Evolutionary conservation across 768 basidiomycete species (phyloP), one percentile per base, ranked within the genome.

Genomic region (Boletus rufocinnamomeus): DNA sequence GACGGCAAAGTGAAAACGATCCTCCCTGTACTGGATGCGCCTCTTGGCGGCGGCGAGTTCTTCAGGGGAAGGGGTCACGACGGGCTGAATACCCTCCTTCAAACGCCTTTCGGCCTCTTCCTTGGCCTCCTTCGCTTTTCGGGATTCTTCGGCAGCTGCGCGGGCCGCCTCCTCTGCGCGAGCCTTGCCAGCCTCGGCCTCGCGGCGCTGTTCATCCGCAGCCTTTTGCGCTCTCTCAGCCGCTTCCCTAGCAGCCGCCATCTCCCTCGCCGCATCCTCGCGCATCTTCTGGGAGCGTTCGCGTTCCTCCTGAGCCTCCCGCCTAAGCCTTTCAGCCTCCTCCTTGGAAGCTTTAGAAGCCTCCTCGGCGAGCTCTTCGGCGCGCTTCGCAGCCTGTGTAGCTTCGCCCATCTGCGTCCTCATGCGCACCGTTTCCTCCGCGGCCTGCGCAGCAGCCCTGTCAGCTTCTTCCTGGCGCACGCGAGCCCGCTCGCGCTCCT

Each of bases 1-100:
- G 50, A 76, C 45, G 2, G 72, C 75, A 50, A 76, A 69, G 40
- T 77, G 74, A 41, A 73, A 73, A 11, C 57, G 41, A 2, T 65
- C 69, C 19, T 75, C 71, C 13, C 30, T 61, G 38, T 69, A 71
- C 50, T 64, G 63, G 16, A 71, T 38, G 2, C 57, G 61, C 7
- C n/a, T 59, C 51, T 70, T 71, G 5, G 59, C 59, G 0, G 57
- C 61, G 4, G 51, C 54, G 23, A 63, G 21, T 25, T 67, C 60
- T 28, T 57, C 58, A 0, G 35, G 23, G 32, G 63, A 48, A 0
- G 68, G 69, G 0, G 56, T 63, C 1, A 66, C 52, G 41, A 63
- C 50, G 3, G 69, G 69, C 16, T 65, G 69, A 4, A 71, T 67
- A 2, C 70, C 67, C 28, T 67, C 63, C 38, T 63, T 66, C 25